Evolutionary conservation across 495 filamentous ascomycete species (phyloP).

Genomic region (Oidiodendron maius): DNA sequence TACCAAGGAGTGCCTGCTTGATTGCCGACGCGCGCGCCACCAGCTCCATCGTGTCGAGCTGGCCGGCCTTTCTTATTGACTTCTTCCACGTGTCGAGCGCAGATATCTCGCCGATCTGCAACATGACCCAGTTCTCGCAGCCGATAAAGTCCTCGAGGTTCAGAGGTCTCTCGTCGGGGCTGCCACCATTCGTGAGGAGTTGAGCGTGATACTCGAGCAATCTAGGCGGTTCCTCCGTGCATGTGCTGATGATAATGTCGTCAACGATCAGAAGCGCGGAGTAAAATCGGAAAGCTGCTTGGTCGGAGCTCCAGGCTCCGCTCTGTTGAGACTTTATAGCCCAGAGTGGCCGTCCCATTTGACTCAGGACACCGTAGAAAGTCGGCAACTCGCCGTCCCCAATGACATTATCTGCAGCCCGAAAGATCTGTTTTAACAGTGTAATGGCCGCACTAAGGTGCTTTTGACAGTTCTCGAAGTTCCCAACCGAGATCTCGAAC

Average conservation of each 20-base stretch:
- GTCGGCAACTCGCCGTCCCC: constrained; percentile 2
- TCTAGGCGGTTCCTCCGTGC: constrained; percentile 32
- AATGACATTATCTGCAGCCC: constrained; percentile 4
- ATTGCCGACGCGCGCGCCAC: constrained; percentile 35
- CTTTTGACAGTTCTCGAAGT: constrained; percentile 38
- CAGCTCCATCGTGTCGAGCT: constrained; percentile 39
- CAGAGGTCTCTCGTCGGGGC: constrained; percentile 22
- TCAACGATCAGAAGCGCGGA: constrained; percentile 40
- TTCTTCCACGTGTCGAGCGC: constrained; percentile 46
- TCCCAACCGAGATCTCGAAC: constrained; percentile 39
- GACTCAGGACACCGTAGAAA: constrained; percentile 9
- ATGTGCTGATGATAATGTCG: constrained; percentile 44
- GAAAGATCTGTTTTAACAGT: constrained; percentile 33
- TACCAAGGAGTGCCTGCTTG: constrained; percentile 27
- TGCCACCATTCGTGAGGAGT: constrained; percentile 24
- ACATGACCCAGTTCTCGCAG: constrained; percentile 40
- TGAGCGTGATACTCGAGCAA: constrained; percentile 33
- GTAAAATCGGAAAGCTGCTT: constrained; percentile 48
- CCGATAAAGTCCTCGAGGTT: constrained; percentile 36
- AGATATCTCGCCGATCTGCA: constrained; percentile 40
- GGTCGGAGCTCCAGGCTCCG: constrained; percentile 38
- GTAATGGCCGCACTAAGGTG: constrained; percentile 43
- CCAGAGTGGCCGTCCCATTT: constrained; percentile 7
- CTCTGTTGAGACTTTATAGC: constrained; percentile 9
- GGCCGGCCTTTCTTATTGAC: constrained; percentile 30